These are phyloP conservation scores for Talaromyces marneffei DNA, from an alignment of 2,329 filamentous ascomycete species.

Conservation along the genomic window DNA sequence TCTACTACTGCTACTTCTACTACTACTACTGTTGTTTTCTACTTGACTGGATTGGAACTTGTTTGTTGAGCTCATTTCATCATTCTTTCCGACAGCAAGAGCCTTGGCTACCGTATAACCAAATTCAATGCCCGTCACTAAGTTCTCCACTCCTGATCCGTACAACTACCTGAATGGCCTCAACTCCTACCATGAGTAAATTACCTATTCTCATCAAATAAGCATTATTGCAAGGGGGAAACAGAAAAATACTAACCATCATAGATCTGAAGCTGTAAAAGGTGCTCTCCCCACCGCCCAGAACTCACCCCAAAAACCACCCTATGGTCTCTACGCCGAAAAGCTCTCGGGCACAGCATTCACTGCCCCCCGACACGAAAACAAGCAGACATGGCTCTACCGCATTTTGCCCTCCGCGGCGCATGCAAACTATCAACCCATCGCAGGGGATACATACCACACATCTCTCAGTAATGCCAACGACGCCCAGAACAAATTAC, in stretches of 20 bases:
- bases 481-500: slow-evolving; percentile 45
- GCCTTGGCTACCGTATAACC: not conserved
- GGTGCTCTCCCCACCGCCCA: slow-evolving; percentile 67
- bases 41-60: not conserved
- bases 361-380: slow-evolving; percentile 62
- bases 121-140: slow-evolving; percentile 57
- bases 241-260: too few species aligned
- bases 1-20: too few species aligned
- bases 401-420: slow-evolving; percentile 61
- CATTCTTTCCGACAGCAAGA: not conserved
- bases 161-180: slow-evolving; percentile 79
- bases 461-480: slow-evolving; percentile 36
- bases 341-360: slow-evolving; percentile 69
- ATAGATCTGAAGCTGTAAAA: slow-evolving; percentile 67
- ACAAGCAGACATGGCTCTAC: slow-evolving; percentile 68
- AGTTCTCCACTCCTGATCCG: slow-evolving; percentile 58
- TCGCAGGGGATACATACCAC: slow-evolving; percentile 43
- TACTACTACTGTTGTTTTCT: not conserved
- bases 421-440: slow-evolving; percentile 47
- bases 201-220: not conserved
- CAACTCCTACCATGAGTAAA: slow-evolving; percentile 68
- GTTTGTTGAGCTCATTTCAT: not conserved
- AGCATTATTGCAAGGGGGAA: too few species aligned
- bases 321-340: slow-evolving; percentile 75
- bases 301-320: slow-evolving; percentile 77